phyloP scores from a whole-genome alignment of 2,329 filamentous ascomycete genomes.

The Pseudocercospora crystallina region DNA sequence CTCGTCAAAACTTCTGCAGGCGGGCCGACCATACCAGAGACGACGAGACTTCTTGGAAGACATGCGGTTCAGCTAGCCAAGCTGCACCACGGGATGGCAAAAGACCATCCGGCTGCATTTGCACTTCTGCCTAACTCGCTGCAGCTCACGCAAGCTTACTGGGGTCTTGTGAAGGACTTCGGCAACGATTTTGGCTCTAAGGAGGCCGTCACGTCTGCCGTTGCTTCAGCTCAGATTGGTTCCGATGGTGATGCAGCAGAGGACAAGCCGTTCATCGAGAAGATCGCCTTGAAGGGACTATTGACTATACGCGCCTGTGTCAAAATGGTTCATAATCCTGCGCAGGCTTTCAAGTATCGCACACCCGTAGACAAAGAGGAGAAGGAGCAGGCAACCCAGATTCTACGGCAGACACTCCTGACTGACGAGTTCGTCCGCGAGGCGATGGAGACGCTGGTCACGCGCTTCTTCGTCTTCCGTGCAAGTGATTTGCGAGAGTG shows the following conservation, averaged over 20 bases:
- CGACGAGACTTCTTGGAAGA: slow-evolving; percentile 58
- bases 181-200: slow-evolving; percentile 68
- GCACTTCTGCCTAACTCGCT: slow-evolving; percentile 77
- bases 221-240: slow-evolving; percentile 42
- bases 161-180: slow-evolving; percentile 75
- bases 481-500: slow-evolving; percentile 83
- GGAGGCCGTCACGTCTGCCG: slow-evolving; percentile 35
- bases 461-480: slow-evolving; percentile 83
- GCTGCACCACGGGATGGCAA: slow-evolving; percentile 83
- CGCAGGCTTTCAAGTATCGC: slow-evolving; percentile 80
- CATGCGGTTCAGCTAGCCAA: slow-evolving; percentile 90
- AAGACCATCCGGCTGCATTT: slow-evolving; percentile 77
- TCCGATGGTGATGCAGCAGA: slow-evolving; percentile 46
- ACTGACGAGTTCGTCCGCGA: slow-evolving; percentile 74
- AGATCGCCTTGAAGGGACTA: slow-evolving; percentile 78
- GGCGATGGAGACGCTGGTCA: slow-evolving; percentile 81
- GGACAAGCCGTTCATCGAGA: slow-evolving; percentile 58
- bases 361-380: slow-evolving; percentile 73
- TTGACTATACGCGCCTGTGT: slow-evolving; percentile 79
- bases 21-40: slow-evolving; percentile 9
- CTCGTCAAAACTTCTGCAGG: slow-evolving; percentile 33
- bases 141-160: slow-evolving; percentile 77
- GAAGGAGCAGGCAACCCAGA: slow-evolving; percentile 65
- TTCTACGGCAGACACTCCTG: slow-evolving; percentile 73
- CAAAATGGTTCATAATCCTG: slow-evolving; percentile 78